phyloP scores from a whole-genome alignment of 495 filamentous ascomycete species.

The Trichoderma gamsii region DNA sequence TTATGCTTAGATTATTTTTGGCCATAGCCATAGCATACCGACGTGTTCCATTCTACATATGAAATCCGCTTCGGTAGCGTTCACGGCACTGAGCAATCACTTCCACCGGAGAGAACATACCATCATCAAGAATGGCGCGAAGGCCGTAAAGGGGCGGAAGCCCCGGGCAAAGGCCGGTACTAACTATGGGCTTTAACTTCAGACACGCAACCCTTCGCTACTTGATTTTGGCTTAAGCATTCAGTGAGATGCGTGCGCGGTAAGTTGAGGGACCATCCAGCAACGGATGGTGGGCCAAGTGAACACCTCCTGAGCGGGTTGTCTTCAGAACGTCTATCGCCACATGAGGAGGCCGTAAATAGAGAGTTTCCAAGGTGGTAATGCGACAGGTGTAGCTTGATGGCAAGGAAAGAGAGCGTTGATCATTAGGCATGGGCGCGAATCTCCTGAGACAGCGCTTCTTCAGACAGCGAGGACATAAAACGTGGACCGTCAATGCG shows the following conservation, averaged over 20 bases:
- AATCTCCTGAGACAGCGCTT: not conserved
- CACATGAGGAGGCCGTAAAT: not conserved
- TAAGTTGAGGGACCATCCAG: not conserved
- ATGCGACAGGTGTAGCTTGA: not conserved
- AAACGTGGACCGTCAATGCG: not conserved
- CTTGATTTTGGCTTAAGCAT: not conserved
- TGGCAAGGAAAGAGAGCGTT: not conserved
- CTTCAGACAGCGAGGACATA: not conserved
- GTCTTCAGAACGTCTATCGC: not conserved
- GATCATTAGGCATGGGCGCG: not conserved
- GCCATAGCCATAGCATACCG: not conserved
- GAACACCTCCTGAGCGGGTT: slow-evolving; percentile 4
- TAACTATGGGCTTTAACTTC: not conserved
- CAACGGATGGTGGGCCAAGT: not conserved
- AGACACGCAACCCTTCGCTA: not conserved
- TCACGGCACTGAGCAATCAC: slow-evolving; percentile 1
- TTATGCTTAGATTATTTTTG: not conserved
- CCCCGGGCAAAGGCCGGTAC: not conserved
- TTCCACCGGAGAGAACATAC: slow-evolving; percentile 22
- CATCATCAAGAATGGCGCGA: slow-evolving; percentile 28
- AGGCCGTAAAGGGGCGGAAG: not conserved
- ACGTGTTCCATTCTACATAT: not conserved
- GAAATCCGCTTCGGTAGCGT: not conserved
- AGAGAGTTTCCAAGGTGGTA: not conserved
- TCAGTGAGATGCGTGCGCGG: not conserved